These are phyloP conservation scores for Aspergillus sergii DNA, from an alignment of 2,329 filamentous ascomycete genomes.

Conservation along the genomic window DNA sequence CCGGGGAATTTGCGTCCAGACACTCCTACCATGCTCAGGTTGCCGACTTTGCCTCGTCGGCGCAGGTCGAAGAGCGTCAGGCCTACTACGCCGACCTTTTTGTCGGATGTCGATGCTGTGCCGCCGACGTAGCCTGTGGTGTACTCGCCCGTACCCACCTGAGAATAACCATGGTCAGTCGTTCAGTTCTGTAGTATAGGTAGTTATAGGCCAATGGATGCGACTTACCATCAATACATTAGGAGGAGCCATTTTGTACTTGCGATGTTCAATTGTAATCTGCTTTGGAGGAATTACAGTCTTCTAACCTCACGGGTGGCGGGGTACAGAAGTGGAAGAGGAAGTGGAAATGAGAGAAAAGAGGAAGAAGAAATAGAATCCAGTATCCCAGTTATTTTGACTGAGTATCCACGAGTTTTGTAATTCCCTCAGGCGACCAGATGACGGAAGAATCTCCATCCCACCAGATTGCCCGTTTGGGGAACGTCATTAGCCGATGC, in stretches of 20 bases:
- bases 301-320: not conserved
- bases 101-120: conserved; percentile 83
- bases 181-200: not conserved
- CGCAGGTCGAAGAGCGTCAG: conserved; percentile 87
- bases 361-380: not conserved
- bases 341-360: not conserved
- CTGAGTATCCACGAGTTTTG: not conserved
- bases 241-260: conserved; percentile 57
- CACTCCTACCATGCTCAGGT: conserved; percentile 85
- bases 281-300: not conserved
- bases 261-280: not conserved
- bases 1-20: conserved; percentile 88
- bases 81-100: conserved; percentile 93
- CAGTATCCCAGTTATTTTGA: not conserved
- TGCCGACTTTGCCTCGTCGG: conserved; percentile 81
- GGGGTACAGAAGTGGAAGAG: not conserved
- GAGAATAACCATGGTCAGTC: not conserved
- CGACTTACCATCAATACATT: conserved; percentile 68
- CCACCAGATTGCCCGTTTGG: conserved; percentile 6
- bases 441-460: conserved; percentile 11
- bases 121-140: conserved; percentile 91
- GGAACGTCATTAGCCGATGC: conserved; percentile 14
- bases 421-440: not conserved
- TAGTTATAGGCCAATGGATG: conserved; percentile 8
- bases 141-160: conserved; percentile 93